phyloP scores from a whole-genome alignment of 495 filamentous ascomycete species.

The Platismatia glauca region DNA sequence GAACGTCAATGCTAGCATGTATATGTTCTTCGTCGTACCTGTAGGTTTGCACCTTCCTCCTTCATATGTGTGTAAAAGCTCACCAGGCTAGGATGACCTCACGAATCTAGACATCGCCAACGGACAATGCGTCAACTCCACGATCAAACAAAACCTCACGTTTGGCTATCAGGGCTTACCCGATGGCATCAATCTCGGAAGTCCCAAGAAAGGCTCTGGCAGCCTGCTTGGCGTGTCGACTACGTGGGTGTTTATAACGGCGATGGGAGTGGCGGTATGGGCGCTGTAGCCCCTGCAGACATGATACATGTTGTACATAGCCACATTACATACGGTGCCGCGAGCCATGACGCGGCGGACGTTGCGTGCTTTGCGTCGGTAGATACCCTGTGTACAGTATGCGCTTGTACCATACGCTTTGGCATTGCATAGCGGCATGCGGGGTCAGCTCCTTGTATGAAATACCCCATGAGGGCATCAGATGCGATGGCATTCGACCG shows the following conservation, averaged over 20 bases:
- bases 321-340: neutral
- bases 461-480: neutral
- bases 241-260: constrained; percentile 10
- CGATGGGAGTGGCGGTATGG: constrained; percentile 14
- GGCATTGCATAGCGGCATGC: neutral
- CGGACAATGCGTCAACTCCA: constrained; percentile 58
- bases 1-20: constrained; percentile 48
- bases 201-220: constrained; percentile 12
- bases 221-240: constrained; percentile 1
- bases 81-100: constrained; percentile 47
- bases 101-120: constrained; percentile 55
- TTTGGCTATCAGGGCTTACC: constrained; percentile 59
- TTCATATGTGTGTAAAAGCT: neutral
- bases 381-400: neutral
- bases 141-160: constrained; percentile 56
- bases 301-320: neutral
- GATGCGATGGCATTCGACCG: neutral
- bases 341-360: neutral
- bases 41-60: constrained; percentile 14
- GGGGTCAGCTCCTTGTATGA: neutral
- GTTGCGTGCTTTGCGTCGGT: neutral
- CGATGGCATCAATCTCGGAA: constrained; percentile 21
- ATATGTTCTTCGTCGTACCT: constrained; percentile 70
- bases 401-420: too few species aligned
- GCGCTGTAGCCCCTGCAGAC: neutral